Conservation (phyloP, 2,329 filamentous ascomycete species). For the Cordyceps tenuipes region DNA sequence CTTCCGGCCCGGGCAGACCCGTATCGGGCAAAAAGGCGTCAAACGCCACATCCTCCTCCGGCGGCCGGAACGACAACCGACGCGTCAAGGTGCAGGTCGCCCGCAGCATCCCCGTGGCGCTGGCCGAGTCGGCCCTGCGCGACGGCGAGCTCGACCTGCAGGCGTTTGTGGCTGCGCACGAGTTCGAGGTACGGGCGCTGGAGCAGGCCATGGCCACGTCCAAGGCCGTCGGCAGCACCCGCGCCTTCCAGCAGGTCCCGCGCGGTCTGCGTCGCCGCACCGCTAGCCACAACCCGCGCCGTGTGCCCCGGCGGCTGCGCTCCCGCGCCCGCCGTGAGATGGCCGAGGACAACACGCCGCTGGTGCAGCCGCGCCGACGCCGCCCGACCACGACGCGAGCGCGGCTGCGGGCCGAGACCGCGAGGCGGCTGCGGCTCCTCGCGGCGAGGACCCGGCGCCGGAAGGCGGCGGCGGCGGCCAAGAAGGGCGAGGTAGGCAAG, state of each 20-base stretch:
- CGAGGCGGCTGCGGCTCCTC: constrained; percentile 59
- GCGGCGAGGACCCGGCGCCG: constrained; percentile 40
- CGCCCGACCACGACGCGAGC: constrained; percentile 51
- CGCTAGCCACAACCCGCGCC: constrained; percentile 90
- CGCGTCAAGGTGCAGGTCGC: constrained; percentile 39
- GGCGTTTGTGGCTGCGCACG: constrained; percentile 73
- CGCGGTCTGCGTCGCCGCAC: constrained; percentile 76
- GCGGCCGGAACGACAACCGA: constrained; percentile 27
- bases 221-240: constrained; percentile 51
- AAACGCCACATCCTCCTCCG: constrained; percentile 12
- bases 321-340: constrained; percentile 65
- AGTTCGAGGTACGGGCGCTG: constrained; percentile 82
- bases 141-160: constrained; percentile 80
- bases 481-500: not conserved
- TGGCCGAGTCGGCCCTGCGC: constrained; percentile 41
- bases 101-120: constrained; percentile 42
- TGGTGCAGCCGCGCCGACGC: constrained; percentile 56
- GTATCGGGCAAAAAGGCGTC: constrained; percentile 20
- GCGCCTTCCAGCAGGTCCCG: constrained; percentile 88
- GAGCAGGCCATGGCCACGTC: constrained; percentile 74
- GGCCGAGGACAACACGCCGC: constrained; percentile 83
- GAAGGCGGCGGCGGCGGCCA: constrained; percentile 18
- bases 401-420: constrained; percentile 65
- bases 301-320: constrained; percentile 71
- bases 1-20: constrained; percentile 19